Conservation (phyloP, 2,329 filamentous ascomycete species). For the Ophiocordyceps robertsii region DNA sequence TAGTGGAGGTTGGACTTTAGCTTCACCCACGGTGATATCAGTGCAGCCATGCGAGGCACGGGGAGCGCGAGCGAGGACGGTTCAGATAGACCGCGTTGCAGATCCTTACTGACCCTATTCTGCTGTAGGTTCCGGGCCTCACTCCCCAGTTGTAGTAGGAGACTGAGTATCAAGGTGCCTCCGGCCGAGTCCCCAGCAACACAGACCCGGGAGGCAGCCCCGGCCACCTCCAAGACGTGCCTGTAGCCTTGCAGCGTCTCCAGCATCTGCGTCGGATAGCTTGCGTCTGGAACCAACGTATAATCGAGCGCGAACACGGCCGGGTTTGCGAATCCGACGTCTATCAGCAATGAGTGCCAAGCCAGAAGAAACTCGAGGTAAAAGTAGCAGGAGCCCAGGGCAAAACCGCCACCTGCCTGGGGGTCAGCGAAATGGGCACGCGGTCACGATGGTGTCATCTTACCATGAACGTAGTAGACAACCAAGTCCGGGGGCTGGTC, state of each 20-base stretch:
- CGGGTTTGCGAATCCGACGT: conserved; percentile 57
- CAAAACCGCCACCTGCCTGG: conserved; percentile 58
- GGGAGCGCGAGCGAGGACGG: conserved; percentile 10
- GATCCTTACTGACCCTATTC: conserved; percentile 4
- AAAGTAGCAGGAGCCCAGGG: conserved; percentile 71
- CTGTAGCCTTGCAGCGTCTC: conserved; percentile 59
- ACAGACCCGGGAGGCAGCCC: conserved; percentile 48
- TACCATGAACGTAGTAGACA: conserved; percentile 73
- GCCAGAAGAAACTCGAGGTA: conserved; percentile 73
- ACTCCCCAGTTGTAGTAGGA: conserved; percentile 52
- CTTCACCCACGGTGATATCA: conserved; percentile 74
- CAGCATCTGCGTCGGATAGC: conserved; percentile 60
- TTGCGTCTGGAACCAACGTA: conserved; percentile 60
- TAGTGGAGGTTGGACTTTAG: conserved; percentile 54
- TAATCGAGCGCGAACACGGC: conserved; percentile 72
- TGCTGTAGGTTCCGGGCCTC: conserved; percentile 10
- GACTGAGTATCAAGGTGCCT: conserved; percentile 56
- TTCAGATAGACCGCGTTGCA: conserved; percentile 2
- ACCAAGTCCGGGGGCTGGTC: conserved; percentile 55
- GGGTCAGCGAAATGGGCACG: background rate
- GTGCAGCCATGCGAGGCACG: conserved; percentile 40
- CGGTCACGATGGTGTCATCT: conserved; percentile 7
- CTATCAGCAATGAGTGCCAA: conserved; percentile 53
- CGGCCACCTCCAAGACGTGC: conserved; percentile 47
- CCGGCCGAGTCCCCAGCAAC: conserved; percentile 73